A percentile compares a stretch with the other conserved stretches of the same genome.
phyloP scores from a whole-genome alignment of 306 rosid genomes.

The Prunus armeniaca region DNA sequence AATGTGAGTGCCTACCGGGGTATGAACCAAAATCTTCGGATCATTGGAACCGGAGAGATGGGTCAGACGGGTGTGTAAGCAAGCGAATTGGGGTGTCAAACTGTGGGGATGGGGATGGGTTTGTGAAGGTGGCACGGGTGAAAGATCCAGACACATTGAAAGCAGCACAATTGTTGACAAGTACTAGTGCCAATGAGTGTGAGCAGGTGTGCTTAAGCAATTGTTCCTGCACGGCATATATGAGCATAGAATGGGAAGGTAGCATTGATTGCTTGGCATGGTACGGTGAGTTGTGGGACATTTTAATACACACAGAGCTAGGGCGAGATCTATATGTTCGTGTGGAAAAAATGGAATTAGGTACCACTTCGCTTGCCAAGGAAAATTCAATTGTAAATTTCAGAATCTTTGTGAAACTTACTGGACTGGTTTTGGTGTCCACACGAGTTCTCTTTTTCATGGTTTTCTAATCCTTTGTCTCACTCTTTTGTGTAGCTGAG shows the following conservation, averaged over 20 bases:
- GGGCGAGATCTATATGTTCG: conserved; percentile 46
- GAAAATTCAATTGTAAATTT: background rate
- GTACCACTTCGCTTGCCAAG: background rate
- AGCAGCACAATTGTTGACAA: conserved; percentile 23
- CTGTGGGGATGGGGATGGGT: conserved; percentile 58
- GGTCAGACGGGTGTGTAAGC: conserved; percentile 53
- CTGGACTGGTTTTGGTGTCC: background rate
- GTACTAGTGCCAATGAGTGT: conserved; percentile 30
- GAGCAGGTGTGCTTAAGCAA: conserved; percentile 34
- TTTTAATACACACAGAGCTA: conserved; percentile 18
- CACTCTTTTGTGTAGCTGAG: conserved; percentile 1
- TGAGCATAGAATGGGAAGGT: conserved; percentile 20
- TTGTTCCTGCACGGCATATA: conserved; percentile 54
- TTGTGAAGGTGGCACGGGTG: conserved; percentile 23
- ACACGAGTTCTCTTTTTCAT: background rate
- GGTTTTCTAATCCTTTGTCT: background rate
- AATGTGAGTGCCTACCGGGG: conserved; percentile 54
- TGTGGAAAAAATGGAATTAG: conserved; percentile 27
- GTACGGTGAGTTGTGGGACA: conserved; percentile 45
- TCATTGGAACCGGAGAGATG: conserved; percentile 36
- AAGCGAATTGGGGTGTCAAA: conserved; percentile 6
- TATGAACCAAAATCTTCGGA: conserved; percentile 35
- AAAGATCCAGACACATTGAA: conserved; percentile 44
- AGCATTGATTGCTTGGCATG: conserved; percentile 42
- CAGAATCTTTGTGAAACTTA: no score